These are phyloP conservation scores for Chrysoporthe puriensis DNA, from an alignment of 2,329 filamentous ascomycete species.

Conservation along the genomic window DNA sequence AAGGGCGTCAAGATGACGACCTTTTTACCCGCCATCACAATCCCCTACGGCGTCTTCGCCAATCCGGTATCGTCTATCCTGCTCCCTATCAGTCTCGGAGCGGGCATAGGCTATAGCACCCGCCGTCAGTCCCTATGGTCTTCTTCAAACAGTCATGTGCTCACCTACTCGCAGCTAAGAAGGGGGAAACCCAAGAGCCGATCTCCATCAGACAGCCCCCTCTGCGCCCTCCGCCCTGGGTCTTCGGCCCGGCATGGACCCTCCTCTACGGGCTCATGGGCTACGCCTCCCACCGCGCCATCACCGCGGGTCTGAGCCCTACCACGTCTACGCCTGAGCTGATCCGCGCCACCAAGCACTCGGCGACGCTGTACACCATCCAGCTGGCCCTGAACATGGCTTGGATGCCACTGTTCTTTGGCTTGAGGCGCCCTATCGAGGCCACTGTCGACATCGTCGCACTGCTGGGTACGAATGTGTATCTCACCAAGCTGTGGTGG, in stretches of 20 bases:
- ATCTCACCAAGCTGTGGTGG: conserved; percentile 77
- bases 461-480: conserved; percentile 72
- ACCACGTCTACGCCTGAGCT: conserved; percentile 52
- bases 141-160: conserved; percentile 14
- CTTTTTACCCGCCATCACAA: conserved; percentile 75
- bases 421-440: conserved; percentile 70
- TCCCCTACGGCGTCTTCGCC: conserved; percentile 73
- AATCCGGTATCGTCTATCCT: conserved; percentile 74
- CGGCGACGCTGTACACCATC: conserved; percentile 80
- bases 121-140: conserved; percentile 54
- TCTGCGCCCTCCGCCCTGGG: conserved; percentile 60
- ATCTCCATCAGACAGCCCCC: conserved; percentile 75
- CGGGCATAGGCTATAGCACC: conserved; percentile 71
- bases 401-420: conserved; percentile 95
- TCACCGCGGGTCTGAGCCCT: conserved; percentile 64
- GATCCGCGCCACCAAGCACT: conserved; percentile 64
- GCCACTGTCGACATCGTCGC: conserved; percentile 77
- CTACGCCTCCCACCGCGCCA: conserved; percentile 82
- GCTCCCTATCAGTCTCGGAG: conserved; percentile 73
- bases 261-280: conserved; percentile 79
- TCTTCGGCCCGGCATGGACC: conserved; percentile 70
- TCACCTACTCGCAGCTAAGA: conserved; percentile 39
- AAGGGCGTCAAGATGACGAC: conserved; percentile 67
- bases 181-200: conserved; percentile 57
- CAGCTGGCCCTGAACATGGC: conserved; percentile 84